Percentiles rank a stretch among this genome's conserved stretches.
Conservation (phyloP, 805 yeast species). For the Komagataella pseudopastoris region DNA sequence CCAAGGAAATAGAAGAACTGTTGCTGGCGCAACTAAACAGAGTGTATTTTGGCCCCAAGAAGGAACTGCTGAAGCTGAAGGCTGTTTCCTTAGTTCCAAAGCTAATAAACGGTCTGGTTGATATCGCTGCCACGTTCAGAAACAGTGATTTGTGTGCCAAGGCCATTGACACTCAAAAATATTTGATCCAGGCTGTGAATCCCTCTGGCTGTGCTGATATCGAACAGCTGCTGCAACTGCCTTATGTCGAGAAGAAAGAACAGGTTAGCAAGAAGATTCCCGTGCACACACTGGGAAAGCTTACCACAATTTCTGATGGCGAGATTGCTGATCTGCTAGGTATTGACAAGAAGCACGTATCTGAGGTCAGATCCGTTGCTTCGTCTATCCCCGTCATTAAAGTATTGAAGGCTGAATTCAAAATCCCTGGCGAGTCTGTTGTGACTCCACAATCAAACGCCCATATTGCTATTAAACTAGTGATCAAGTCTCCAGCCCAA, state of each 20-base stretch:
- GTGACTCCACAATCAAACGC: conserved; percentile 64
- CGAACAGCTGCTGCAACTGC: conserved; percentile 70
- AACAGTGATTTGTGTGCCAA: conserved; percentile 47
- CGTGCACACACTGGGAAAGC: conserved; percentile 56
- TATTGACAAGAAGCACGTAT: conserved; percentile 17
- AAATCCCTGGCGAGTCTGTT: conserved; percentile 74
- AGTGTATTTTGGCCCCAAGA: conserved; percentile 7
- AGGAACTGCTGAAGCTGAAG: conserved; percentile 32
- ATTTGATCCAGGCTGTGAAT: conserved; percentile 64
- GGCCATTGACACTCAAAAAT: conserved; percentile 54
- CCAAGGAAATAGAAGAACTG: conserved; percentile 34
- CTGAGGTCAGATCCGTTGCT: conserved; percentile 40
- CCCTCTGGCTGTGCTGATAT: conserved; percentile 25
- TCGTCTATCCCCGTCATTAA: conserved; percentile 54
- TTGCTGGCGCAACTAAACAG: conserved; percentile 50
- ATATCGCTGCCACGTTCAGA: conserved; percentile 73
- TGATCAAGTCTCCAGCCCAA: conserved; percentile 61
- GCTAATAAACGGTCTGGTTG: conserved; percentile 59
- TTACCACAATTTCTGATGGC: conserved; percentile 43
- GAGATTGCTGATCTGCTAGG: conserved; percentile 46
- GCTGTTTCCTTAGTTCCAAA: conserved; percentile 52
- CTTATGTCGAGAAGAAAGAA: conserved; percentile 44
- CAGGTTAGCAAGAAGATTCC: conserved; percentile 32
- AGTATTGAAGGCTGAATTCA: conserved; percentile 56
- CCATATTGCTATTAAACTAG: conserved; percentile 62